A percentile compares a stretch with the other conserved stretches of the same genome.
Conservation (phyloP, 1,284 basidiomycete species). For the Puccinia coronata region DNA sequence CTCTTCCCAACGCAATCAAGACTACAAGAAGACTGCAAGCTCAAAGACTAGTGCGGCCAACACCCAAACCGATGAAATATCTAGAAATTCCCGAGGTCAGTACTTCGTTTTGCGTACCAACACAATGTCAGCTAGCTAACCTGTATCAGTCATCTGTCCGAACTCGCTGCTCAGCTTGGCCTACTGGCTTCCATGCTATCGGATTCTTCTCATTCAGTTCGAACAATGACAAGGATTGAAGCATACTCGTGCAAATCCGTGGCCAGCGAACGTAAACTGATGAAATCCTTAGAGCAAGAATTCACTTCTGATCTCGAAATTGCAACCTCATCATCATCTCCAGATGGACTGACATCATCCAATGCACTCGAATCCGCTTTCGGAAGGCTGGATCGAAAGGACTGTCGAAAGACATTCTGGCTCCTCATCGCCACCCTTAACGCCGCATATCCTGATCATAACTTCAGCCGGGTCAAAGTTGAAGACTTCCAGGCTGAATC, state of each 20-base stretch:
- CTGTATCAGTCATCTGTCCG: not conserved
- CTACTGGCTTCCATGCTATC: constrained; percentile 36
- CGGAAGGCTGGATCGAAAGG: constrained; percentile 61
- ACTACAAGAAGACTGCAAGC: no score
- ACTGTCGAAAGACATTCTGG: constrained; percentile 81
- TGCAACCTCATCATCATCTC: constrained; percentile 68
- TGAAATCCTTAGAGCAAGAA: constrained; percentile 82
- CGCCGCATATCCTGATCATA: constrained; percentile 94
- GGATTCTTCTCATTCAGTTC: constrained; percentile 28
- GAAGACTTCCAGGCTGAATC: constrained; percentile 82
- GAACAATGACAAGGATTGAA: constrained; percentile 88
- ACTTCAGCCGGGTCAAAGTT: constrained; percentile 89
- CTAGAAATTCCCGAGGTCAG: constrained; percentile 17
- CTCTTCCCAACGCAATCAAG: no score
- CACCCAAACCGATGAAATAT: constrained; percentile 4
- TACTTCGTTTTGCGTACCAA: not conserved
- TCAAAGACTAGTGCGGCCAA: no score
- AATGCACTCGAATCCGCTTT: constrained; percentile 56
- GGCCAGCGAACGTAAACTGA: constrained; percentile 93
- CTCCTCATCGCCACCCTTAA: constrained; percentile 95
- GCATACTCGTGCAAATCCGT: constrained; percentile 98
- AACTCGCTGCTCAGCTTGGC: constrained; percentile 7
- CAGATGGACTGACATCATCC: constrained; percentile 54
- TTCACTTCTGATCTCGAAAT: constrained; percentile 71
- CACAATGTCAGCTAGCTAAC: not conserved